phyloP scores from a whole-genome alignment of 768 basidiomycete species.

The Flagelloscypha sp. region DNA sequence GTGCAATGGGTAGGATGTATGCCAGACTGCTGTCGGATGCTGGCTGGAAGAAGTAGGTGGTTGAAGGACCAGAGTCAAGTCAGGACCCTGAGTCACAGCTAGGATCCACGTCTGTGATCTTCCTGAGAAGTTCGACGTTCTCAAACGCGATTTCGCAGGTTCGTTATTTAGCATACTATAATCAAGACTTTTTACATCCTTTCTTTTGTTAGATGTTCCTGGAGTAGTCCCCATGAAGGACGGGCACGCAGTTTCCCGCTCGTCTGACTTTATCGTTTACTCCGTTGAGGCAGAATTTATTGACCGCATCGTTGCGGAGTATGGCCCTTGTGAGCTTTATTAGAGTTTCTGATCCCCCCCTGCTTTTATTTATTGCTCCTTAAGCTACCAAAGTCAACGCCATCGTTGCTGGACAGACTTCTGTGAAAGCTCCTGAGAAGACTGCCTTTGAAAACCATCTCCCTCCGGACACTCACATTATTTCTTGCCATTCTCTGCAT shows the following conservation, averaged over 20 bases:
- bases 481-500: conserved; percentile 92
- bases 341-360: not conserved
- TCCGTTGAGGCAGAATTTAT: conserved; percentile 91
- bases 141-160: conserved; percentile 60
- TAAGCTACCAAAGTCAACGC: conserved; percentile 88
- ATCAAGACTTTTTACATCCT: not conserved
- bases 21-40: conserved; percentile 66
- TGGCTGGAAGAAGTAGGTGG: conserved; percentile 76
- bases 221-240: conserved; percentile 62
- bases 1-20: conserved; percentile 96
- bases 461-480: conserved; percentile 78
- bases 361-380: conserved; percentile 5
- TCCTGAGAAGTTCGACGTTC: conserved; percentile 59
- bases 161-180: not conserved
- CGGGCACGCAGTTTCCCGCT: conserved; percentile 82
- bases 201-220: conserved; percentile 33
- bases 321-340: conserved; percentile 74
- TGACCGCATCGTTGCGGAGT: conserved; percentile 72
- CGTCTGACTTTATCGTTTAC: conserved; percentile 91
- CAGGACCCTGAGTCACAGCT: conserved; percentile 5
- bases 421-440: conserved; percentile 91
- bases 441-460: conserved; percentile 84
- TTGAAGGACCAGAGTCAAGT: not conserved
- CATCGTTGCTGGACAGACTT: conserved; percentile 92
- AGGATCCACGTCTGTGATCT: conserved; percentile 90